Conservation (phyloP, 1,284 basidiomycete species). For the Irpex sp. region DNA sequence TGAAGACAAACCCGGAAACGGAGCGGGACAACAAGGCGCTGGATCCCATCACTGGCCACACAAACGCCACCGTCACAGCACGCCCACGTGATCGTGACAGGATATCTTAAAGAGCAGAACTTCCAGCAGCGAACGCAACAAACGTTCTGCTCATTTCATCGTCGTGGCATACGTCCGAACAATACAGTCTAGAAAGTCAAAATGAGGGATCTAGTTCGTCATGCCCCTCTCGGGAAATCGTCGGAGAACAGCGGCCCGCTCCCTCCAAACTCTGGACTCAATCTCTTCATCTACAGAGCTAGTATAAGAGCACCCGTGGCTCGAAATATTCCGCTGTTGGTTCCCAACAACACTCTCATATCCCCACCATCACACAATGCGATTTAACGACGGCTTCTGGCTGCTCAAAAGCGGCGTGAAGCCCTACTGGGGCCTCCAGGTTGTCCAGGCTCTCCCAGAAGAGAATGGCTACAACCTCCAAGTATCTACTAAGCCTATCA, state of each 20-base stretch:
- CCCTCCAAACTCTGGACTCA: not conserved
- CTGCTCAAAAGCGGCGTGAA: slow-evolving; percentile 61
- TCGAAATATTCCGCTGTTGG: not conserved
- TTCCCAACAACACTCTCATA: not conserved
- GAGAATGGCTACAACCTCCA: slow-evolving; percentile 49
- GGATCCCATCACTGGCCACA: not conserved
- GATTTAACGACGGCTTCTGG: slow-evolving; percentile 61
- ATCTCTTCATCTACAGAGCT: not conserved
- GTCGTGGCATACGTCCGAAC: no score
- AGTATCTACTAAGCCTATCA: slow-evolving; percentile 60
- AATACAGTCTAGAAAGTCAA: no score
- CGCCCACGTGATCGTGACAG: not conserved
- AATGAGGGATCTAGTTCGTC: not conserved
- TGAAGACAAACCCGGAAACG: not conserved
- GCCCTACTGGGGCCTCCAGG: slow-evolving; percentile 51
- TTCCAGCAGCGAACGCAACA: no score
- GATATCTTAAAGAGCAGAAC: not conserved
- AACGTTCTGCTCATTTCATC: no score
- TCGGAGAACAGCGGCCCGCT: slow-evolving; percentile 10
- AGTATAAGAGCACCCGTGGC: not conserved
- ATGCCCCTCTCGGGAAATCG: slow-evolving; percentile 4
- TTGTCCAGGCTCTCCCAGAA: slow-evolving; percentile 39
- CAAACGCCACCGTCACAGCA: not conserved
- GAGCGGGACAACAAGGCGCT: not conserved
- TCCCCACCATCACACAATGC: slow-evolving; percentile 17